A percentile compares a stretch with the other conserved stretches of the same genome.
These are phyloP conservation scores for Lablab purpureus DNA, from an alignment of 306 rosid species.

Conservation along the genomic window DNA sequence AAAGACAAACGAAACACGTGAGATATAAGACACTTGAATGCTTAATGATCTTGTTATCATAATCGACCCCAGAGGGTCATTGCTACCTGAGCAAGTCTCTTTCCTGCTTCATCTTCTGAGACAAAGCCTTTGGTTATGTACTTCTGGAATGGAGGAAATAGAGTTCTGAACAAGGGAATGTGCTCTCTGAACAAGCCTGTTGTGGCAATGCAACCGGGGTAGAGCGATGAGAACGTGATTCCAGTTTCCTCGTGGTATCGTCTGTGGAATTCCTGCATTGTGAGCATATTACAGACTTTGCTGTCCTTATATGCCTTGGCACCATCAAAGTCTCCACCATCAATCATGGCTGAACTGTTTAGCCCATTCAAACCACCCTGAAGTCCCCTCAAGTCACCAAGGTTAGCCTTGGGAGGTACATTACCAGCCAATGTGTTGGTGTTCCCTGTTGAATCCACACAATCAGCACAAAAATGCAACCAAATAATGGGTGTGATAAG, in stretches of 20 bases:
- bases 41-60: conserved; percentile 1
- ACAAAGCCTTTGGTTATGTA: conserved; percentile 95
- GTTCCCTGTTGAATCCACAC: conserved; percentile 68
- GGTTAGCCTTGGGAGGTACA: conserved; percentile 99
- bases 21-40: conserved; percentile 18
- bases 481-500: background rate
- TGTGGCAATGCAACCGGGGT: conserved; percentile 98
- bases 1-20: conserved; percentile 36
- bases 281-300: conserved; percentile 98
- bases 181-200: conserved; percentile 98
- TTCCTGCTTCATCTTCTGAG: conserved; percentile 96
- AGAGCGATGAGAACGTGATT: conserved; percentile 87
- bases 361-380: conserved; percentile 84
- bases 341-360: conserved; percentile 91
- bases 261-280: conserved; percentile 93
- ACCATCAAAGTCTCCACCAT: conserved; percentile 94
- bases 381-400: conserved; percentile 96
- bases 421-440: conserved; percentile 99
- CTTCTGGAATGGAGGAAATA: conserved; percentile 98
- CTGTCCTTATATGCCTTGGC: conserved; percentile 99
- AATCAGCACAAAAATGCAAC: conserved; percentile 41
- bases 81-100: conserved; percentile 96
- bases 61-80: background rate
- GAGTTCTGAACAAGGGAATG: conserved; percentile 88
- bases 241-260: conserved; percentile 94